Base-by-base conservation (phyloP, 1,284 basidiomycete species). In the Apiotrichum montevideense region DNA sequence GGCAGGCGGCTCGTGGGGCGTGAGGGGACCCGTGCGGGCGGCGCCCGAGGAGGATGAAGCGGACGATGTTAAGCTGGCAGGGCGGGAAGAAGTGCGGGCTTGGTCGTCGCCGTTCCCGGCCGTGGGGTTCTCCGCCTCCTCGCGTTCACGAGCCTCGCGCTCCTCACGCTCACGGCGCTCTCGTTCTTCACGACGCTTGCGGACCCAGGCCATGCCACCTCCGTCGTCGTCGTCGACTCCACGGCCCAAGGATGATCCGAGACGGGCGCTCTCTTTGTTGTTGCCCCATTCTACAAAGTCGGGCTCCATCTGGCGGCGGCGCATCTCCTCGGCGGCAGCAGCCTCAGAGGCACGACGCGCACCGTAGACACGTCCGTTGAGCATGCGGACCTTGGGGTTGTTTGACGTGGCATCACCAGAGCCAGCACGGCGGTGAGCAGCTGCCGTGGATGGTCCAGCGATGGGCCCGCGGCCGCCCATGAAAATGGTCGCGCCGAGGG, bases 311-410 rank as follows among this genome's bases (percentile, higher is more conserved):
- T 57, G 55, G 51, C 66, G 65, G 35, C 66, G 54, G 15, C 56
- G 43, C 35, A 56, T 37, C 45, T 62, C 63, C 52, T 69, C 66
- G 46, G 61, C 40, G 13, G 63, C 66, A 3, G 71, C 68, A 13
- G 68, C 66, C 52, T 72, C 68, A 42, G 66, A 68, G 6, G 68
- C 70, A 3, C 73, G 66, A 8, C 73, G 67, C 7, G 66, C 63
- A 11, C 75, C 75, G 54, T 77, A 77, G 3, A 77, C 72, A 15
- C 75, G 60, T 0, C 75, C 75, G 59, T 77, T 77, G 50, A 77
- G 68, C 69, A 77, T 72, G 74, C 72, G 2, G 66, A 65, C 6
- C 67, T 56, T 54, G 9, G 55, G 55, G 9, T 8, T 21, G 52
- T 15, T 21, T 3, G 29, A 29, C 29, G 29, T 29, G 39, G 41